These are phyloP conservation scores for Earliella scabrosa DNA, from an alignment of 1,284 basidiomycete species.

Conservation along the genomic window DNA sequence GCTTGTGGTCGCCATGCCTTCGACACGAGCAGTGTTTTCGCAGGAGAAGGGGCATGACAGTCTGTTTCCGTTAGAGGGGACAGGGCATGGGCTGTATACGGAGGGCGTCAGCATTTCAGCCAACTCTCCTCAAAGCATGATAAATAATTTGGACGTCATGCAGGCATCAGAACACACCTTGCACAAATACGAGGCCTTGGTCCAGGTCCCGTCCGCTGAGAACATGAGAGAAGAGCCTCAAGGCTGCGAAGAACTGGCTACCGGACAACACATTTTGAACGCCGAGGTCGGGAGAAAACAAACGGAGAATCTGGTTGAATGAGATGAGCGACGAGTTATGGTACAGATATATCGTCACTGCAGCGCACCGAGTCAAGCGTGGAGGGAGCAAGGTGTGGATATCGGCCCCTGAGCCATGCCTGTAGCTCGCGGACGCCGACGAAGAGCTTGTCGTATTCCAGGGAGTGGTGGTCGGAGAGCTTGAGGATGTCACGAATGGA, in stretches of 20 bases:
- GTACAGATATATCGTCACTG: constrained; percentile 1
- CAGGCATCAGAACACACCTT: too few species aligned
- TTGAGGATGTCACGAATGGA: constrained; percentile 59
- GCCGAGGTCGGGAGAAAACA: constrained; percentile 59
- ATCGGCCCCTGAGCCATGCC: constrained; percentile 76
- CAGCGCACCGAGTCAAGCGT: constrained; percentile 60
- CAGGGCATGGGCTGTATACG: too few species aligned
- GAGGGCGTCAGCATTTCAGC: too few species aligned
- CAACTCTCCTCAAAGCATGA: too few species aligned
- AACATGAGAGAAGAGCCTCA: constrained; percentile 68
- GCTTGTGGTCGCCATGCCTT: too few species aligned
- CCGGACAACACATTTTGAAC: constrained; percentile 57
- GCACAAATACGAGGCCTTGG: constrained; percentile 66
- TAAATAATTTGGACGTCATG: too few species aligned
- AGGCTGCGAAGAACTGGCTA: constrained; percentile 76
- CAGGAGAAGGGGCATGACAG: too few species aligned
- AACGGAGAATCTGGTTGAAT: constrained; percentile 64
- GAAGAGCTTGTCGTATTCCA: constrained; percentile 53
- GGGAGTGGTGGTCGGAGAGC: constrained; percentile 43
- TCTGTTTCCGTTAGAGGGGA: too few species aligned
- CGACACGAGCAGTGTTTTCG: too few species aligned
- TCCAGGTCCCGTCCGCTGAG: constrained; percentile 62
- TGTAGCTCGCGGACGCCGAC: constrained; percentile 68
- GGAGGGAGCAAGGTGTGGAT: constrained; percentile 51
- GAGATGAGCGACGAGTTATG: too few species aligned